These are phyloP conservation scores for Pleurotus pulmonarius DNA, from an alignment of 768 basidiomycete genomes.

Conservation along the genomic window DNA sequence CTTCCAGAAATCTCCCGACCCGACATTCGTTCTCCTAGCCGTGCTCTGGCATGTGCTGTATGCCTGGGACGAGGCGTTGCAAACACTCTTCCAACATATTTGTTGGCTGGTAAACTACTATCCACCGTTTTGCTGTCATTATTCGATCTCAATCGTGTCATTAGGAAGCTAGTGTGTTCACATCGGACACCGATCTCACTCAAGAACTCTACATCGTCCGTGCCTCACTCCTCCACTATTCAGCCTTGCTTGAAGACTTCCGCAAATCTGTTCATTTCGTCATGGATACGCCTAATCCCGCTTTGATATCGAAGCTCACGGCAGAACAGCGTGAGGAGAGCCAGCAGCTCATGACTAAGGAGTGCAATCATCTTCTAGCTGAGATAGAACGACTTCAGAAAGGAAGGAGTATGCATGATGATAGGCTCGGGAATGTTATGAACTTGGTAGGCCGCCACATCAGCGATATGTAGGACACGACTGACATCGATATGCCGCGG, in stretches of 20 bases:
- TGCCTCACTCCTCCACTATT: constrained; percentile 49
- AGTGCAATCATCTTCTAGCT: constrained; percentile 44
- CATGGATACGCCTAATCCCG: constrained; percentile 35
- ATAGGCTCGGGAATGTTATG: constrained; percentile 49
- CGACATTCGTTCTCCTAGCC: constrained; percentile 51
- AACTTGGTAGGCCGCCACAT: constrained; percentile 31
- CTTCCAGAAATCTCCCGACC: constrained; percentile 39
- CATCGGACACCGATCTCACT: constrained; percentile 38
- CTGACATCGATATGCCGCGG: background rate
- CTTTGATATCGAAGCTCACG: constrained; percentile 17
- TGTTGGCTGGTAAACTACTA: constrained; percentile 36
- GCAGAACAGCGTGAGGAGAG: background rate
- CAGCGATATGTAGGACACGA: no score
- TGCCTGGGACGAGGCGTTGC: constrained; percentile 59
- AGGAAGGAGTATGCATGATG: constrained; percentile 41
- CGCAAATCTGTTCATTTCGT: constrained; percentile 43
- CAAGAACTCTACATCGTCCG: constrained; percentile 49
- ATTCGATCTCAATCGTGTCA: no score
- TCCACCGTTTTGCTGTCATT: no score
- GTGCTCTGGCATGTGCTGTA: constrained; percentile 60
- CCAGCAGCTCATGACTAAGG: constrained; percentile 22
- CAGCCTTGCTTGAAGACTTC: constrained; percentile 44
- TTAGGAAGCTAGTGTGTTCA: constrained; percentile 46
- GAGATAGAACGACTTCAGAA: constrained; percentile 45
- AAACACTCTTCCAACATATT: constrained; percentile 48